phyloP scores from a whole-genome alignment of 352 stramenopile species.

The Pythium phragmitis region DNA sequence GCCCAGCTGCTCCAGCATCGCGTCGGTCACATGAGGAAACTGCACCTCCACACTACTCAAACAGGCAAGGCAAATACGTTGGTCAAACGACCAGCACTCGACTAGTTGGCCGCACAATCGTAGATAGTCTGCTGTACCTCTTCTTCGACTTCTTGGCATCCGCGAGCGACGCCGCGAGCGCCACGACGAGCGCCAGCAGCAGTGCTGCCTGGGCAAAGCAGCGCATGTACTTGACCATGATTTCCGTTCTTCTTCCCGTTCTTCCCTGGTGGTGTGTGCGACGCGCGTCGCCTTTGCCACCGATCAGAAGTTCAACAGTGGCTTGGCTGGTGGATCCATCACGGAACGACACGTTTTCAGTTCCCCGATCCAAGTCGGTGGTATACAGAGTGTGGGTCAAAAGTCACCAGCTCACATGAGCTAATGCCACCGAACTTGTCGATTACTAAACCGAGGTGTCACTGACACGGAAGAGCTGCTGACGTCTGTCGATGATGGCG shows the following conservation, averaged over 20 bases:
- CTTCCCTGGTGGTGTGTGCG: background rate
- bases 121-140: conserved; percentile 31
- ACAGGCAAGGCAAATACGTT: background rate
- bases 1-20: conserved; percentile 67
- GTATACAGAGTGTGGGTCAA: background rate
- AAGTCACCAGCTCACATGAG: background rate
- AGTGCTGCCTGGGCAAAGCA: conserved; percentile 28
- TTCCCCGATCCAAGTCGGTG: background rate
- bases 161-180: conserved; percentile 15
- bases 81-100: background rate
- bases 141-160: conserved; percentile 42
- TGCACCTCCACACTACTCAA: conserved; percentile 60
- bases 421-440: background rate
- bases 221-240: conserved; percentile 26
- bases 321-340: conserved; percentile 3
- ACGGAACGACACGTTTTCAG: conserved; percentile 17
- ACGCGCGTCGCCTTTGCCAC: conserved; percentile 9
- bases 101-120: background rate
- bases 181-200: conserved; percentile 36
- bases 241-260: background rate
- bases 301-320: conserved; percentile 24
- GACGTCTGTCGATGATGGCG: conserved; percentile 9
- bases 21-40: conserved; percentile 75
- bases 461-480: conserved; percentile 2
- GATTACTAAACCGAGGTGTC: conserved; percentile 1